These are phyloP conservation scores for Debaryomyces robertsiae DNA, from an alignment of 1,139 yeast species.

Conservation along the genomic window DNA sequence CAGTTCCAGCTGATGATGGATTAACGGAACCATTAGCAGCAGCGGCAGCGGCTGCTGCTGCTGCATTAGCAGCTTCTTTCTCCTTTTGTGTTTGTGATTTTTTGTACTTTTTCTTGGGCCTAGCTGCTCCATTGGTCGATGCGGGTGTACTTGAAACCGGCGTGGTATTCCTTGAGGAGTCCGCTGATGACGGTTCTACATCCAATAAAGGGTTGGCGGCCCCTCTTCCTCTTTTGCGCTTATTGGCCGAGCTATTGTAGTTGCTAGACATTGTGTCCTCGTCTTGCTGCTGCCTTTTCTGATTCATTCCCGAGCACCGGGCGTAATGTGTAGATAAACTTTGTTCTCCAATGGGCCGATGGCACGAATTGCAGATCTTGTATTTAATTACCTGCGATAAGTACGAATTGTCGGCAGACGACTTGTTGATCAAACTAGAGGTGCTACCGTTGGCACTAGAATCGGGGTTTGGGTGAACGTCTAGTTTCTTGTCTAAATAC, in stretches of 20 bases:
- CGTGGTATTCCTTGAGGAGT: conserved; percentile 43
- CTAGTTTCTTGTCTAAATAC: conserved; percentile 52
- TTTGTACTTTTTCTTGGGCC: conserved; percentile 50
- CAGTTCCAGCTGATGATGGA: conserved; percentile 17
- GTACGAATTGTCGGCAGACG: conserved; percentile 40
- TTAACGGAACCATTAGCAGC: conserved; percentile 21
- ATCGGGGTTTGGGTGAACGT: conserved; percentile 24
- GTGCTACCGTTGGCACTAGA: conserved; percentile 8
- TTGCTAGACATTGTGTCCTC: conserved; percentile 19
- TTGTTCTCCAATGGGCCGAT: conserved; percentile 60
- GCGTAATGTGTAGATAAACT: conserved; percentile 48
- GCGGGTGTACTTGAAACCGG: conserved; percentile 37
- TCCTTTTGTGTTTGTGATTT: conserved; percentile 48
- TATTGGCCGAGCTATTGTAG: conserved; percentile 19
- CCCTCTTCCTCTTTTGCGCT: conserved; percentile 37
- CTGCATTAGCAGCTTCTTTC: conserved; percentile 51
- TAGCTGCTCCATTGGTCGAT: conserved; percentile 18
- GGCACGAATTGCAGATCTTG: conserved; percentile 67
- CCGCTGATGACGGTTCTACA: conserved; percentile 44
- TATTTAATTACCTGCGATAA: conserved; percentile 50
- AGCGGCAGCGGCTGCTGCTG: conserved; percentile 49
- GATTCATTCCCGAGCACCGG: conserved; percentile 53
- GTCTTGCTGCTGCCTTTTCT: conserved; percentile 34
- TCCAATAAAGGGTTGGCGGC: conserved; percentile 29
- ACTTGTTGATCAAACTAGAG: conserved; percentile 24